Evolutionary conservation across 2,329 filamentous ascomycete genomes (phyloP).

Genomic region (Beauveria bassiana): DNA sequence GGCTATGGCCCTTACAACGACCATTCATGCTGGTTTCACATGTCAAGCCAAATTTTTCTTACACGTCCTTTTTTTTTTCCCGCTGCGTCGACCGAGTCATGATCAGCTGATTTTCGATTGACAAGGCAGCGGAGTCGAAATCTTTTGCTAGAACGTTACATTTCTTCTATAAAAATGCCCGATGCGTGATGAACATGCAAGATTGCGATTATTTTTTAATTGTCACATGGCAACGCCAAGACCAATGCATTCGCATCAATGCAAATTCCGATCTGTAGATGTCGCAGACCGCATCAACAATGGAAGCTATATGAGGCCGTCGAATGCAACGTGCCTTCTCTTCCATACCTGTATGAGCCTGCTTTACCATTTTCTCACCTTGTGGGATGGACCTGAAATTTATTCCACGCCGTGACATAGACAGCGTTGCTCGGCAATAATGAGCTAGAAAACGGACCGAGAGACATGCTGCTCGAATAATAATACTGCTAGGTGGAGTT

Average conservation of each 20-base stretch:
- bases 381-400: too few relatives aligned
- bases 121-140: neutral
- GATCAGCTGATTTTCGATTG: neutral
- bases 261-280: neutral
- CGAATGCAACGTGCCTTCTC: too few relatives aligned
- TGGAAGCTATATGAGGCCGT: too few relatives aligned
- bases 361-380: too few relatives aligned
- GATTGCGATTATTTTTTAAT: neutral
- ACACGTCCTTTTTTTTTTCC: neutral
- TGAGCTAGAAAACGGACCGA: too few relatives aligned
- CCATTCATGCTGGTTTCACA: neutral
- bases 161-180: neutral
- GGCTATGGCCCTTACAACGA: neutral
- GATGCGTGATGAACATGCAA: neutral
- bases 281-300: too few relatives aligned
- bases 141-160: neutral
- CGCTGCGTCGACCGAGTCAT: neutral
- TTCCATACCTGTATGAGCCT: too few relatives aligned
- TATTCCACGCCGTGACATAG: too few relatives aligned
- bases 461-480: too few relatives aligned
- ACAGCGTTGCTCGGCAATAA: too few relatives aligned
- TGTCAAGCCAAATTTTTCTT: neutral
- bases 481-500: too few relatives aligned
- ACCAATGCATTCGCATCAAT: neutral
- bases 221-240: neutral